Percentiles rank a stretch among this genome's conserved stretches.
phyloP scores from a whole-genome alignment of 139 green algal genomes.

The Protoeuglena noctilucae region DNA sequence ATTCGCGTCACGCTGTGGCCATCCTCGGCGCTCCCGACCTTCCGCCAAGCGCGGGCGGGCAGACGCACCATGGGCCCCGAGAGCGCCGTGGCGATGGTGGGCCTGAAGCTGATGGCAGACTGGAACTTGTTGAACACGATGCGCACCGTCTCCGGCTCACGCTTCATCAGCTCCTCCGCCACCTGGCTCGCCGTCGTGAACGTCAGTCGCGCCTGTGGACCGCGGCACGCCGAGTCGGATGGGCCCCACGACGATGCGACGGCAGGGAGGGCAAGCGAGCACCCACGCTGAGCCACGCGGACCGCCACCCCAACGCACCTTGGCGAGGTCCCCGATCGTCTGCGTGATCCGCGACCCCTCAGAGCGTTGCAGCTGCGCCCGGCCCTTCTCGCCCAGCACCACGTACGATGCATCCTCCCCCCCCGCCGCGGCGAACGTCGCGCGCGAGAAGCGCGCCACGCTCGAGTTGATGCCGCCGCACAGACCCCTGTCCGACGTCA shows the following conservation, averaged over 20 bases:
- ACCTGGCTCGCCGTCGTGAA: constrained; percentile 41
- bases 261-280: no score
- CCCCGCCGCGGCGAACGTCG: neutral
- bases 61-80: no score
- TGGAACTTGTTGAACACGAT: constrained; percentile 91
- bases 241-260: neutral
- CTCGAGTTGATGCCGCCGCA: constrained; percentile 96
- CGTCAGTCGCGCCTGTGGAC: no score
- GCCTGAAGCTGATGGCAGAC: constrained; percentile 82
- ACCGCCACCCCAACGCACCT: no score
- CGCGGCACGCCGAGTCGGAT: neutral
- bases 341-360: constrained; percentile 20
- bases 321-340: constrained; percentile 17
- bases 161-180: constrained; percentile 80
- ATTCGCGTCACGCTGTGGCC: no score
- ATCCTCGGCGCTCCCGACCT: no score
- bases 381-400: constrained; percentile 84
- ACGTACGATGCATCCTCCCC: constrained; percentile 22
- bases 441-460: constrained; percentile 69
- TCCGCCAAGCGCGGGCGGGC: no score
- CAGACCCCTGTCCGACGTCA: constrained; percentile 86
- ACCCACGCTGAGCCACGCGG: no score
- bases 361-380: constrained; percentile 58
- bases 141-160: constrained; percentile 49
- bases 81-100: constrained; percentile 80